Evolutionary conservation across 768 basidiomycete genomes (phyloP).

Genomic region (Rhizopogon rudus): DNA sequence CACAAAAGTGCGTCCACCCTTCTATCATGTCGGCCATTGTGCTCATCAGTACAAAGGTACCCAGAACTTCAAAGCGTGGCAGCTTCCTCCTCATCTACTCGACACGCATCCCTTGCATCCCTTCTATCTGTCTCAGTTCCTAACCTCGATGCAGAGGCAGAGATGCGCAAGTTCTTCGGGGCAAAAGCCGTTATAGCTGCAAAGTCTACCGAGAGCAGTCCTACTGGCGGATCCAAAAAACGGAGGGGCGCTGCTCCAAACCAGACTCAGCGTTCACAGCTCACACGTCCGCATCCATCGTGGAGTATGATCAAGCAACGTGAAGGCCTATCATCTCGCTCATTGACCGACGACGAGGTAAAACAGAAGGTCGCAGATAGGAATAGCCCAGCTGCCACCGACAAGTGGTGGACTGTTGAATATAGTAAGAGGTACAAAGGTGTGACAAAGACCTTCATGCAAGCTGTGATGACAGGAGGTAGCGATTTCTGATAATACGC

Average conservation of each 20-base stretch:
- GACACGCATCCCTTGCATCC: conserved; percentile 34
- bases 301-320: conserved; percentile 72
- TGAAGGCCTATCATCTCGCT: conserved; percentile 68
- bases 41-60: conserved; percentile 33
- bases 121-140: conserved; percentile 77
- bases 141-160: conserved; percentile 83
- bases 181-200: conserved; percentile 76
- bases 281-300: conserved; percentile 69
- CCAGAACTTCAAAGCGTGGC: conserved; percentile 43
- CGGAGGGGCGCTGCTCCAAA: conserved; percentile 28
- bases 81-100: conserved; percentile 18
- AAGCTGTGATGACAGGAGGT: conserved; percentile 80
- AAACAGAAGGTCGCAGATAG: conserved; percentile 36
- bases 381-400: conserved; percentile 41
- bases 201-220: conserved; percentile 32
- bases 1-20: conserved; percentile 50
- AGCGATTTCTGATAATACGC: conserved; percentile 16
- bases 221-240: conserved; percentile 30
- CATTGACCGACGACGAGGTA: conserved; percentile 52
- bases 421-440: conserved; percentile 84
- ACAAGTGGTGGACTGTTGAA: conserved; percentile 87
- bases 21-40: neutral
- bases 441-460: conserved; percentile 75
- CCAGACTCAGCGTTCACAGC: conserved; percentile 52
- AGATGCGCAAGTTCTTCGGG: conserved; percentile 93